Conservation (phyloP, 2,329 filamentous ascomycete species). For the Ophiobolus disseminans region DNA sequence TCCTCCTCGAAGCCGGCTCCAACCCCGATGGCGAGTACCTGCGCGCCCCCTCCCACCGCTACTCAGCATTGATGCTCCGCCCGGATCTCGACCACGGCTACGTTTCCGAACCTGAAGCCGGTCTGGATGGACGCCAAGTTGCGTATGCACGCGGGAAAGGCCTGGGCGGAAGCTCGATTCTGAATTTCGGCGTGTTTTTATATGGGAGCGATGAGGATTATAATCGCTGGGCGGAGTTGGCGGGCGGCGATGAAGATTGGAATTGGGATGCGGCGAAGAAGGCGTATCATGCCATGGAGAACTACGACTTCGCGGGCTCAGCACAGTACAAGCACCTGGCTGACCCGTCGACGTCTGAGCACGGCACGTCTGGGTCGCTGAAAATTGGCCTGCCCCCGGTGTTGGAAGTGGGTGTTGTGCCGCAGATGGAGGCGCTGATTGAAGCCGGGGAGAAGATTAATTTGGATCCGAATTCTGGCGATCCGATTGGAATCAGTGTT, state of each 20-base stretch:
- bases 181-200: slow-evolving; percentile 54
- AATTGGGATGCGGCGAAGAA: slow-evolving; percentile 61
- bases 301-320: slow-evolving; percentile 53
- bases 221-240: slow-evolving; percentile 64
- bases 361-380: slow-evolving; percentile 52
- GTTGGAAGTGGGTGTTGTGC: slow-evolving; percentile 63
- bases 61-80: slow-evolving; percentile 52
- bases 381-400: slow-evolving; percentile 56
- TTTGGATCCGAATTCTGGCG: slow-evolving; percentile 58
- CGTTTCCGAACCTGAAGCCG: slow-evolving; percentile 42
- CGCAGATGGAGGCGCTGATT: slow-evolving; percentile 63
- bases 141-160: slow-evolving; percentile 57
- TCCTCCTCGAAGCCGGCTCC: slow-evolving; percentile 68
- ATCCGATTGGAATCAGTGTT: slow-evolving; percentile 39
- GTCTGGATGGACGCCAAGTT: slow-evolving; percentile 51
- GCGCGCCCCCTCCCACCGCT: slow-evolving; percentile 62
- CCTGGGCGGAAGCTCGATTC: slow-evolving; percentile 57
- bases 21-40: slow-evolving; percentile 55
- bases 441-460: slow-evolving; percentile 62
- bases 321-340: slow-evolving; percentile 55
- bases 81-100: slow-evolving; percentile 60
- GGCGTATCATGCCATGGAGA: slow-evolving; percentile 62
- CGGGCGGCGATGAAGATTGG: slow-evolving; percentile 64
- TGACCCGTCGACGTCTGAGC: slow-evolving; percentile 52
- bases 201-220: slow-evolving; percentile 66